Conservation (phyloP, 2,329 filamentous ascomycete species). For the Pseudopithomyces maydicus region DNA sequence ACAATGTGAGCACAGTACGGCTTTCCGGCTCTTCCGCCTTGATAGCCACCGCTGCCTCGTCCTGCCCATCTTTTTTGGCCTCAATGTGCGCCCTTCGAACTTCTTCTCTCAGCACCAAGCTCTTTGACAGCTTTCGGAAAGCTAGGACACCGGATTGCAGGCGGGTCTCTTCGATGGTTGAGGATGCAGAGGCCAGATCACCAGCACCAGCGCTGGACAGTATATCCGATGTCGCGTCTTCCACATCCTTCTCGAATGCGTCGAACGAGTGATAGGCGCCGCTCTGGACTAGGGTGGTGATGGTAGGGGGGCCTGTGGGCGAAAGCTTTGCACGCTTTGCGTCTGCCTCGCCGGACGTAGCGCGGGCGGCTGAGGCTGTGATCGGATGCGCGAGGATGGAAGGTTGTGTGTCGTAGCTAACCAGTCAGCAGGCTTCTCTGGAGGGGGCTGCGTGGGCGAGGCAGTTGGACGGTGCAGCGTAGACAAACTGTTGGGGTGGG, state of each 20-base stretch:
- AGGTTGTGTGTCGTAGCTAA: conserved; percentile 51
- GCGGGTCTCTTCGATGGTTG: conserved; percentile 41
- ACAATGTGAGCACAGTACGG: conserved; percentile 73
- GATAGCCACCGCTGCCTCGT: conserved; percentile 15
- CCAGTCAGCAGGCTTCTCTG: conserved; percentile 15
- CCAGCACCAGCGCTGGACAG: conserved; percentile 37
- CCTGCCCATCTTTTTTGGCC: conserved; percentile 11
- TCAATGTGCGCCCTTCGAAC: conserved; percentile 18
- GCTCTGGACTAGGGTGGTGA: conserved; percentile 45
- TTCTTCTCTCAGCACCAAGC: conserved; percentile 36
- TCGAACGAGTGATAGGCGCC: conserved; percentile 49
- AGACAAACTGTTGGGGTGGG: not conserved
- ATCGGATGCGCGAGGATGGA: conserved; percentile 52
- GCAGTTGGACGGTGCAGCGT: not conserved
- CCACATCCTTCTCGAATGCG: conserved; percentile 50
- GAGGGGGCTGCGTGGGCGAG: not conserved
- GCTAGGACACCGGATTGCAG: conserved; percentile 39
- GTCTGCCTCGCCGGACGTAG: conserved; percentile 46
- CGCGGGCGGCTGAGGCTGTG: conserved; percentile 30
- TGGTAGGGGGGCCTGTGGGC: conserved; percentile 36
- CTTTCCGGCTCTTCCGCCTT: conserved; percentile 44
- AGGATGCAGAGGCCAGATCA: conserved; percentile 26
- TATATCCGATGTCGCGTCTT: conserved; percentile 46
- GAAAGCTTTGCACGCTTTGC: conserved; percentile 53
- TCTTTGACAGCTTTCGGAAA: conserved; percentile 39